Percentiles rank a stretch among this genome's conserved stretches.
These are phyloP conservation scores for Debaryomyces udenii DNA, from an alignment of 1,139 yeast genomes.

Conservation along the genomic window DNA sequence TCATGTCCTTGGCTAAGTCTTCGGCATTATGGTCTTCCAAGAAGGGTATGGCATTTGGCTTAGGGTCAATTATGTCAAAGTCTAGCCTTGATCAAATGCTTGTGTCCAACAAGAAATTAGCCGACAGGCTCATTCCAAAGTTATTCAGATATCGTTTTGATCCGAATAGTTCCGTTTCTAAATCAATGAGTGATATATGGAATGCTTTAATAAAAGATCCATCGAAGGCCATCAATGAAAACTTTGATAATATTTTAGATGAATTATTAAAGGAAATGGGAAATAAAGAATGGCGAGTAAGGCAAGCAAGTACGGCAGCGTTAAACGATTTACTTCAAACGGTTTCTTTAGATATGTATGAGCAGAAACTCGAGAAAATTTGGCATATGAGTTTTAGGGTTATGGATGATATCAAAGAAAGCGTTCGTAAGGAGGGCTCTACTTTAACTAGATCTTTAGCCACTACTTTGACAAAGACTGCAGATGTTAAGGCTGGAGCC, in stretches of 20 bases:
- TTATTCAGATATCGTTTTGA: conserved; percentile 84
- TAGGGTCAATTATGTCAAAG: conserved; percentile 82
- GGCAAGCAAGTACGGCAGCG: conserved; percentile 87
- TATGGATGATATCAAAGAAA: conserved; percentile 93
- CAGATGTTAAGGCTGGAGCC: conserved; percentile 21
- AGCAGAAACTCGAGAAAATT: conserved; percentile 59
- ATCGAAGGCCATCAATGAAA: conserved; percentile 52
- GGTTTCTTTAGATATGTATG: conserved; percentile 56
- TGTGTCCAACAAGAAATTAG: conserved; percentile 52
- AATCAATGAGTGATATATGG: conserved; percentile 92
- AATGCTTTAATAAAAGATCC: conserved; percentile 67
- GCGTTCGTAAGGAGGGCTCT: conserved; percentile 83
- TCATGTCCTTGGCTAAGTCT: conserved; percentile 88
- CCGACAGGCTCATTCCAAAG: conserved; percentile 73
- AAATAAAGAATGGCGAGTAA: conserved; percentile 87
- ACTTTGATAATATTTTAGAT: conserved; percentile 60
- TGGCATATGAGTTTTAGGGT: conserved; percentile 90
- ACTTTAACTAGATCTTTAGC: conserved; percentile 71
- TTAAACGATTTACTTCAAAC: conserved; percentile 70
- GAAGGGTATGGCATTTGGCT: conserved; percentile 91
- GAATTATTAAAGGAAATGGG: conserved; percentile 76
- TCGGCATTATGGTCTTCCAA: conserved; percentile 92
- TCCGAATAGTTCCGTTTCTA: conserved; percentile 74
- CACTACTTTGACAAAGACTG: conserved; percentile 58
- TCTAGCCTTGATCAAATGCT: conserved; percentile 70